Evolutionary conservation across 2,329 filamentous ascomycete species (phyloP), one percentile per base, ranked within the genome.

Genomic region (Pseudogymnoascus sp.): DNA sequence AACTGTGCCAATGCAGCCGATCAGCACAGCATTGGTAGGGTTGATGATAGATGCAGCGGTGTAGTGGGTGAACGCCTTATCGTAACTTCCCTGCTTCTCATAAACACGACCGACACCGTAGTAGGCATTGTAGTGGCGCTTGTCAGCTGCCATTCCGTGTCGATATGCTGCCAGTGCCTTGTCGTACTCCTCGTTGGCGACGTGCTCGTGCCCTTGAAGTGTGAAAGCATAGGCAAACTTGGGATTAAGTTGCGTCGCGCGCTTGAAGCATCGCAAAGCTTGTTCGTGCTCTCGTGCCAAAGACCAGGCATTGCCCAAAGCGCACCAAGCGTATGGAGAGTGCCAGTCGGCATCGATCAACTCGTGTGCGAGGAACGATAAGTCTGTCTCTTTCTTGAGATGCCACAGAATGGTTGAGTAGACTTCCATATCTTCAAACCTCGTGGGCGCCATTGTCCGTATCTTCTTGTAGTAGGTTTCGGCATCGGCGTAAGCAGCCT

Each of bases 391-490:
- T 67, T 90, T 88, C 75, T 96, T 96, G 66, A 97, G 79, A 75
- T 97, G 93, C 95, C 96, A 99, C n/a, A 99, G 82, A n/a, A 96
- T 89, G 0, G 95, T 99, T 12, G 93, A 97, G 76, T 96, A 99
- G 37, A 97, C 88, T 73, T 99, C 95, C 93, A 97, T 97, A 72
- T 97, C 93, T 72, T 96, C 89, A 50, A 96, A 81, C 3, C 91
- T 86, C 1, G 90, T 90, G 0, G 93, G 93, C 11, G 90, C 88
- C 68, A 95, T 81, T 34, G 88, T 84, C 60, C 91, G 87, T 68
- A 99, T 84, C 63, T 87, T 86, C 64, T 86, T 82, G 74, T 96
- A 99, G 70, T 88, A 89, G 67, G 89, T 91, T 73, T 96, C 93
- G 2, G 95, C 91, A 67, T 96, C 91, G 1, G 81, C 79, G 73